Evolutionary conservation across 495 filamentous ascomycete species (phyloP).

Genomic region (Baudoinia panamericana): DNA sequence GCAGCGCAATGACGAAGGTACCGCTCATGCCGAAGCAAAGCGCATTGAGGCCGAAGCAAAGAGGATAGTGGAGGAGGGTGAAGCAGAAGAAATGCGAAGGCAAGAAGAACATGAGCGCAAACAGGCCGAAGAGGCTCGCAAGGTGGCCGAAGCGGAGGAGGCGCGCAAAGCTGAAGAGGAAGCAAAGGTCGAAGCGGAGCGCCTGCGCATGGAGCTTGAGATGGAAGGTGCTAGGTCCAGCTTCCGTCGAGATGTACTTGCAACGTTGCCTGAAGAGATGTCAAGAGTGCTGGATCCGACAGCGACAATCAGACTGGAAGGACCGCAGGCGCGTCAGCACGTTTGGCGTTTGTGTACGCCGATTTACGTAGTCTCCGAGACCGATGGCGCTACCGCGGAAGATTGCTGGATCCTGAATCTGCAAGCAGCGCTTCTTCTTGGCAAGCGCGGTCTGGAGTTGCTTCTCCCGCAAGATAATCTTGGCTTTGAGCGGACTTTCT

Average conservation of each 20-base stretch:
- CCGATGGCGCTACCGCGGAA: constrained; percentile 18
- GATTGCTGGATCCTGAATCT: constrained; percentile 27
- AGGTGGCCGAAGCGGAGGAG: constrained; percentile 8
- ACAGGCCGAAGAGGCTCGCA: constrained; percentile 8
- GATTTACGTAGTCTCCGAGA: constrained; percentile 13
- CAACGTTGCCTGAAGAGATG: constrained; percentile 4
- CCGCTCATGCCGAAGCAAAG: constrained; percentile 19
- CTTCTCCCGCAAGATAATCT: constrained; percentile 2
- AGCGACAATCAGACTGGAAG: neutral
- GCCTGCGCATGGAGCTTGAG: constrained; percentile 7
- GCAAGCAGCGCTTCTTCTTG: constrained; percentile 26
- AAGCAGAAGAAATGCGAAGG: constrained; percentile 19
- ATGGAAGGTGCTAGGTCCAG: constrained; percentile 9
- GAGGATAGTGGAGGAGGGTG: constrained; percentile 9
- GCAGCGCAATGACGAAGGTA: constrained; percentile 21
- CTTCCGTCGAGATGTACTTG: constrained; percentile 3
- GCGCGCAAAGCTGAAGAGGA: constrained; percentile 10
- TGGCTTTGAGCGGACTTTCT: constrained; percentile 1
- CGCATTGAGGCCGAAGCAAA: constrained; percentile 9
- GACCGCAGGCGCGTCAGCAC: neutral
- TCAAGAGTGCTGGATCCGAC: constrained; percentile 4
- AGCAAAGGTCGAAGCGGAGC: constrained; percentile 10
- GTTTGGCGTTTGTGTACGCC: constrained; percentile 23
- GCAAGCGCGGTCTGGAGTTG: constrained; percentile 13
- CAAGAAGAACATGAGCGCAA: constrained; percentile 3